Base-by-base conservation (phyloP, 495 filamentous ascomycete species). In the Hyaloscypha hepaticicola region DNA sequence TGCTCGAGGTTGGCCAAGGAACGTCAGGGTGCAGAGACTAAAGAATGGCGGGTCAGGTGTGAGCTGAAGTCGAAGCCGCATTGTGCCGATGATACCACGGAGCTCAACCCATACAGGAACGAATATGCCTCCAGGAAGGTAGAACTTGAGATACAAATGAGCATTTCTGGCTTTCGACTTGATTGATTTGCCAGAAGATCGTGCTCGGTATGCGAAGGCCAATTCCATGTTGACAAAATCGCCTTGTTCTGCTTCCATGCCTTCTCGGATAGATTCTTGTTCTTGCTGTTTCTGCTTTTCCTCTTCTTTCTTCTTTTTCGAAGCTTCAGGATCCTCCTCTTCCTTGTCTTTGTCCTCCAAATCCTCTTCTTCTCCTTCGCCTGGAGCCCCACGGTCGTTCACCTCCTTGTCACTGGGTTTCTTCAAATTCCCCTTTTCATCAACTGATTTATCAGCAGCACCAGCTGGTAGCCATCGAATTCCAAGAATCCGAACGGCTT, bases 1-100 rank as follows among this genome's bases (percentile, higher is more conserved):
- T n/a, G 86, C 88, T 68, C 84, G 83, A 0, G 89, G 89, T 71
- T 91, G 88, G n/a, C 88, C 88, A n/a, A 91, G 82, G 66, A 91
- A 85, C 0, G 87, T 90, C 56, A 91, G 69, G 0, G 88, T 91
- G 67, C 83, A 87, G 8, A 91, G 77, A 45, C 83, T 79, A 72
- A 90, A 82, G 74, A 91, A 91, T 0, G 88, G 88, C 3, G 88
- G 88, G 68, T 91, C 88, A 4, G 88, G 88, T 16, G 82, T 85
- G 3, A 90, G 78, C 65, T 91, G 88, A 21, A 90, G 78, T 28
- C 87, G 82, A 7, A 90, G 64, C 14, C 88, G 82, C 72, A 88
- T 78, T 22, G 82, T 86, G 12, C 88, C 85, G 5, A 90, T 81
- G 24, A 89, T 74, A 16, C 87, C 88, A 41, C 82, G 78, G 5